Percentiles rank a stretch among this genome's conserved stretches.
Conservation (phyloP, 116 monocot genomes). For the Trichopus zeylanicus region DNA sequence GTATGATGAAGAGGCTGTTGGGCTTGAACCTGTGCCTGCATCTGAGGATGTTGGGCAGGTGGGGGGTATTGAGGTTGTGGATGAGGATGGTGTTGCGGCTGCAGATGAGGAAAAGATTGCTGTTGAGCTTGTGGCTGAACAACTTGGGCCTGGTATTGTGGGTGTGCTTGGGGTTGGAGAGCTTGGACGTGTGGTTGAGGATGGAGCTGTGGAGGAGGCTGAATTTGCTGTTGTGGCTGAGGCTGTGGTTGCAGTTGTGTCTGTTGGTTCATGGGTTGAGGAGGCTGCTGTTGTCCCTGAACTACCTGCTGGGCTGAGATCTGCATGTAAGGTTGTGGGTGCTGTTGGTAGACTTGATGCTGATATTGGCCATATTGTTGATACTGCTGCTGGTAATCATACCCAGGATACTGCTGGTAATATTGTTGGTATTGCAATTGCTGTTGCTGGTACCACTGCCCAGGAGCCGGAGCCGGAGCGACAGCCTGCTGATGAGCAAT, state of each 20-base stretch:
- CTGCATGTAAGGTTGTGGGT: constrained; percentile 30
- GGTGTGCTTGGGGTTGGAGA: constrained; percentile 14
- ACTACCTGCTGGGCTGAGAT: constrained; percentile 16
- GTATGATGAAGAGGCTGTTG: not conserved
- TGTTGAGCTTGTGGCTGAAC: constrained; percentile 12
- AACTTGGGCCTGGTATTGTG: constrained; percentile 8
- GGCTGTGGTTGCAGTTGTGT: constrained; percentile 20
- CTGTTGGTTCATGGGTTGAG: constrained; percentile 13
- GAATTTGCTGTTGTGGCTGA: not conserved
- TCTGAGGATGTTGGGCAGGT: constrained; percentile 14
- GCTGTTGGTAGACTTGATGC: constrained; percentile 43
- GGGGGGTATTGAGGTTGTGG: constrained; percentile 9
- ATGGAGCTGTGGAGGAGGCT: constrained; percentile 5
- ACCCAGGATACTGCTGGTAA: constrained; percentile 83
- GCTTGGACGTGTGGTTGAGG: constrained; percentile 8
- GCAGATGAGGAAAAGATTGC: not conserved
- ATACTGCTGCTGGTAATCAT: constrained; percentile 71
- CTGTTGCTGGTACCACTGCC: constrained; percentile 78
- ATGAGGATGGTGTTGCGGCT: constrained; percentile 13
- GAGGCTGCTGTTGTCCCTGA: constrained; percentile 23
- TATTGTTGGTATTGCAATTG: constrained; percentile 73
- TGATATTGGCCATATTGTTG: constrained; percentile 68
- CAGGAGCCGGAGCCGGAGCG: constrained; percentile 22
- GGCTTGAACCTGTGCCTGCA: constrained; percentile 5
- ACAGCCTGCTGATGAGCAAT: constrained; percentile 4